A percentile compares a stretch with the other conserved stretches of the same genome.
phyloP scores from a whole-genome alignment of 2,329 filamentous ascomycete genomes.

The Stemphylium vesicarium region DNA sequence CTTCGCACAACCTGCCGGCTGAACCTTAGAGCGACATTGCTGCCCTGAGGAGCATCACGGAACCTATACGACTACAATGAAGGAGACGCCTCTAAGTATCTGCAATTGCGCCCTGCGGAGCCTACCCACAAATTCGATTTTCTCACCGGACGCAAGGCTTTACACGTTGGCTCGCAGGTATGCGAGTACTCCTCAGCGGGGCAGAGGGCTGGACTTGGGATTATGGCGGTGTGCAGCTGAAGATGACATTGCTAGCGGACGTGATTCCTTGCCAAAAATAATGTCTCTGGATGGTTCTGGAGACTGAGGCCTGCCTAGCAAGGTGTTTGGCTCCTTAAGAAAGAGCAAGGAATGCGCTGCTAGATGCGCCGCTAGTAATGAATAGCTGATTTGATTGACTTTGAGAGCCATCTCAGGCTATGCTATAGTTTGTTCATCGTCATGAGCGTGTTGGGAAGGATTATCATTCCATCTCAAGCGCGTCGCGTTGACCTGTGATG shows the following conservation, averaged over 20 bases:
- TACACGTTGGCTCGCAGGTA: background rate
- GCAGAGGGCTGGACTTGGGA: too few relatives aligned
- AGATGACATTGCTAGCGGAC: background rate
- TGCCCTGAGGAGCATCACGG: background rate
- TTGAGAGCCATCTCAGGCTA: background rate
- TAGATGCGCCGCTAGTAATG: background rate
- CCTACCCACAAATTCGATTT: background rate
- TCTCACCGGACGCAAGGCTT: background rate
- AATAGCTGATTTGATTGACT: background rate
- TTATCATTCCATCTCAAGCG: background rate
- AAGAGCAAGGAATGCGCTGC: background rate
- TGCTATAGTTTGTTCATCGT: background rate
- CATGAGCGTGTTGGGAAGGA: background rate
- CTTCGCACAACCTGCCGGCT: background rate
- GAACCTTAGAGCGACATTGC: background rate
- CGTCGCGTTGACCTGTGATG: conserved; percentile 26
- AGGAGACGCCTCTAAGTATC: too few relatives aligned
- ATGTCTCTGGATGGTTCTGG: too few relatives aligned
- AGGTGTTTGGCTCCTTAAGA: background rate
- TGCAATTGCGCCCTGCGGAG: too few relatives aligned
- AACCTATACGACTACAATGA: background rate
- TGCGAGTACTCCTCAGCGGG: background rate
- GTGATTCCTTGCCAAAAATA: too few relatives aligned
- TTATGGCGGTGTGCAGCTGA: background rate
- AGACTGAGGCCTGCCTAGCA: background rate